phyloP scores from a whole-genome alignment of 441 rosid species.

The Erysimum pusillum region DNA sequence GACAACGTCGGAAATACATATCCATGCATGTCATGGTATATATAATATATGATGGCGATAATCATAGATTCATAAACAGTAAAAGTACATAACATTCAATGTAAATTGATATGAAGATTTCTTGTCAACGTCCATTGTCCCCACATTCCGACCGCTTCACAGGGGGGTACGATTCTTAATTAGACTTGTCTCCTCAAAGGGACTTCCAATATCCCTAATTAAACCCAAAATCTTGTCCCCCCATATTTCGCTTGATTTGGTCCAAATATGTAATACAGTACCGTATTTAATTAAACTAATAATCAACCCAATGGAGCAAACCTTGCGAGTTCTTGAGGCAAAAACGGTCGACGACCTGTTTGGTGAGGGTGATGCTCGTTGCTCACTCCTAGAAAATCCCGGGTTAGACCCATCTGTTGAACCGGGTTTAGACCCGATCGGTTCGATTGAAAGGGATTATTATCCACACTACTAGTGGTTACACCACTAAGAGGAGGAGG shows the following conservation, averaged over 20 bases:
- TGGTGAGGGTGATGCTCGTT: conserved; percentile 51
- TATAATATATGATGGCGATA: not conserved
- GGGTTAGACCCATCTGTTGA: conserved; percentile 61
- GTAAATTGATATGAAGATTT: conserved; percentile 33
- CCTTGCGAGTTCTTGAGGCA: conserved; percentile 74
- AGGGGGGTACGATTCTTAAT: conserved; percentile 34
- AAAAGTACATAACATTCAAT: conserved; percentile 39
- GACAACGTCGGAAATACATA: conserved; percentile 35
- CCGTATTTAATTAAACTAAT: conserved; percentile 48
- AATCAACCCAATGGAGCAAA: conserved; percentile 71
- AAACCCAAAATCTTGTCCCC: conserved; percentile 28
- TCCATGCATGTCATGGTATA: conserved; percentile 41
- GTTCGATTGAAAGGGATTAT: conserved; percentile 45
- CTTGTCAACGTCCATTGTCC: conserved; percentile 41
- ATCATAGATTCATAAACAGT: conserved; percentile 27
- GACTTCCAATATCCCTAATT: conserved; percentile 20
- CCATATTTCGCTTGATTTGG: conserved; percentile 6
- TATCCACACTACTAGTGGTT: conserved; percentile 47
- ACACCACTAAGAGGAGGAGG: conserved; percentile 48
- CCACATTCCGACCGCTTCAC: conserved; percentile 43
- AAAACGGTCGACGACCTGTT: conserved; percentile 56
- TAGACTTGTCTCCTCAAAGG: conserved; percentile 40
- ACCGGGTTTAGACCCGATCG: conserved; percentile 48
- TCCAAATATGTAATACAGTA: conserved; percentile 44
- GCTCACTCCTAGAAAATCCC: conserved; percentile 86